These are phyloP conservation scores for Vicia sativa DNA, from an alignment of 306 rosid species.

Conservation along the genomic window DNA sequence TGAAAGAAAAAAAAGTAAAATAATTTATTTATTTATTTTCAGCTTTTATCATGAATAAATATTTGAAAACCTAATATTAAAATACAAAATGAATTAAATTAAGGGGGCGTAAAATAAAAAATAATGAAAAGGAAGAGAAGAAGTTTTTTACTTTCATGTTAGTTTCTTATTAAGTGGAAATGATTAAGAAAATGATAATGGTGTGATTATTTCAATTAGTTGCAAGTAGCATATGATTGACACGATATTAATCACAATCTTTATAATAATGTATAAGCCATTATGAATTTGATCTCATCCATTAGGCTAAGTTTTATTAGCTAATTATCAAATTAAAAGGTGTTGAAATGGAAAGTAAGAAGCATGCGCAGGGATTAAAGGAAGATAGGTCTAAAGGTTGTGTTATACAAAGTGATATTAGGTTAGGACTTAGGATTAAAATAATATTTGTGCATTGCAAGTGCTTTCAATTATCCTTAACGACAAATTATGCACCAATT, in stretches of 20 bases:
- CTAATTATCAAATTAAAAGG: conserved; percentile 14
- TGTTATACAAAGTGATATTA: conserved; percentile 45
- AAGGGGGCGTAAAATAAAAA: neutral
- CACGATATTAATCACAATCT: conserved; percentile 20
- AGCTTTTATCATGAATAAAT: no score
- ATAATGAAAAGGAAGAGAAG: neutral
- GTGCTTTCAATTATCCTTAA: conserved; percentile 68
- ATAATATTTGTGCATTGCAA: conserved; percentile 50
- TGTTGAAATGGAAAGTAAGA: conserved; percentile 48
- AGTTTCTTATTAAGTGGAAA: neutral
- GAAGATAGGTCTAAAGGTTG: conserved; percentile 36
- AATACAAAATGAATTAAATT: no score
- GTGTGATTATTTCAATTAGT: neutral
- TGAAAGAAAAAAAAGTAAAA: no score
- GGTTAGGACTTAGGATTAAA: conserved; percentile 58
- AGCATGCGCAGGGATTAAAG: conserved; percentile 49
- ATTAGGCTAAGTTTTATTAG: conserved; percentile 4
- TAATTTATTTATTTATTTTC: no score
- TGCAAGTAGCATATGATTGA: conserved; percentile 13
- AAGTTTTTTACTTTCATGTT: neutral
- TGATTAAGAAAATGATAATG: neutral
- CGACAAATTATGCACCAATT: conserved; percentile 70
- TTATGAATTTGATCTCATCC: conserved; percentile 40
- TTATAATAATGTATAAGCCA: conserved; percentile 6
- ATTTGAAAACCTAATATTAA: no score